phyloP scores from a whole-genome alignment of 75 land plant genomes.

The Selaginella moellendorffii region DNA sequence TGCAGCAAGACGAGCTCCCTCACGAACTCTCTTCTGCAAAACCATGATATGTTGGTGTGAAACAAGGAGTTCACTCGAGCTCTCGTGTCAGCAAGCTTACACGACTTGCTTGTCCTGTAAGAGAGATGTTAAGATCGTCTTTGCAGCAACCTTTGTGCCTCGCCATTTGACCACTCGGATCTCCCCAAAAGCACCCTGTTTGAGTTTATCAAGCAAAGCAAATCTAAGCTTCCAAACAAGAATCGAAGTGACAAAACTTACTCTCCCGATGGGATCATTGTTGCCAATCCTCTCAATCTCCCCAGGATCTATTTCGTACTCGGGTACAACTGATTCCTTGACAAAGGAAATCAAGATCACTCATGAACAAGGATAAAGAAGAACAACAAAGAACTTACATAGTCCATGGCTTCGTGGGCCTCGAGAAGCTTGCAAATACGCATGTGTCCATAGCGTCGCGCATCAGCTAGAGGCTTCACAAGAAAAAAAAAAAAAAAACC shows the following conservation, averaged over 20 bases:
- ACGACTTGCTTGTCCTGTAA: slow-evolving; percentile 21
- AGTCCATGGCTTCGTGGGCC: slow-evolving; percentile 22
- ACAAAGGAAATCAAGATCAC: not conserved
- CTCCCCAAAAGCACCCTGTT: slow-evolving; percentile 47
- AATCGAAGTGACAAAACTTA: slow-evolving; percentile 13
- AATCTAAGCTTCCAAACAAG: too few species aligned
- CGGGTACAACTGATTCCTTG: slow-evolving; percentile 9
- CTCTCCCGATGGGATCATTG: slow-evolving; percentile 36
- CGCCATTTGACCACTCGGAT: slow-evolving; percentile 50
- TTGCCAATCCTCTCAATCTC: slow-evolving; percentile 29
- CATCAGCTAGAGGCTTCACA: slow-evolving; percentile 48
- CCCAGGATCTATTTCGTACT: slow-evolving; percentile 27
- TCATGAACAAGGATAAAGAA: not conserved
- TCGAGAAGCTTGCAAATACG: slow-evolving; percentile 39
- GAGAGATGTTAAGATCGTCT: slow-evolving; percentile 33
- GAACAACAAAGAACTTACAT: not conserved
- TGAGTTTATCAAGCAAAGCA: too few species aligned
- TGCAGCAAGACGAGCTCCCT: slow-evolving; percentile 34
- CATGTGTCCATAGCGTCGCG: slow-evolving; percentile 31
- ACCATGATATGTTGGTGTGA: not conserved
- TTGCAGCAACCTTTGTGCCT: slow-evolving; percentile 50
- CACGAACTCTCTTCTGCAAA: slow-evolving; percentile 26
- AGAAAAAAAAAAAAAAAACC: not conserved
- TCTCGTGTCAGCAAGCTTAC: too few species aligned
- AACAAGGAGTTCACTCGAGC: not conserved